Base-by-base conservation (phyloP, 139 green algal species). In the Chlorella sp. region DNA sequence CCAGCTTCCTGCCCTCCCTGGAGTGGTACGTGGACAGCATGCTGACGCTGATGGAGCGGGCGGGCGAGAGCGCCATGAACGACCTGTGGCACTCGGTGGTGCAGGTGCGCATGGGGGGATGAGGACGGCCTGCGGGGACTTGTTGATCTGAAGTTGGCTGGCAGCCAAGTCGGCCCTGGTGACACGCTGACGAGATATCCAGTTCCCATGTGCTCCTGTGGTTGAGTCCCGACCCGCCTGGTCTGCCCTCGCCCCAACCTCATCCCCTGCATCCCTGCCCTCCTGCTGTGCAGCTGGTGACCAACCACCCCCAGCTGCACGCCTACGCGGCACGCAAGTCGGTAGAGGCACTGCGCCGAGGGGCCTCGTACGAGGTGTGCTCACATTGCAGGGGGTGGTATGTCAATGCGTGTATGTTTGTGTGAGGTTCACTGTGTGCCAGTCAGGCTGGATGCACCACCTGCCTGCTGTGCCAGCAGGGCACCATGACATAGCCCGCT, bases 31-130 rank as follows among this genome's bases (percentile, higher is more conserved):
- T 98, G 62, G 95, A 99, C 85, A 90, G 94, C 28, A 94, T 95
- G 51, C 91, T 99, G 62, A 85, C 88, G 38, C 93, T 99, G 67
- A 95, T 99, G 72, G 94, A 99, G 86, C 93, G 93, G 17, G 95
- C 94, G 1, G 97, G 97, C 14, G 97, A 99, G 84, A 96, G 96
- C 65, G 95, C 98, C 38, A 93, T 90, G 41, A 95, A 98, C 65
- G 96, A 99, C 76, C 93, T 99, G 76, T 99, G 97, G 97, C 93
- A 98, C 85, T 93, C 95, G n/a, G 86, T 86, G 40, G 82, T 89
- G 46, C 69, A 75, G 69, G 36, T 26, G 38, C 3, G 38, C 14
- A 11, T 60, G 38, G 34, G 6, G 17, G 67, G 36, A 74, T n/a
- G 19, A 30, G 36, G 0, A n/a, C n/a, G n/a, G n/a, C n/a, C n/a